These are phyloP conservation scores for Pleurotus tuber-regium DNA, from an alignment of 768 basidiomycete genomes.

Conservation along the genomic window DNA sequence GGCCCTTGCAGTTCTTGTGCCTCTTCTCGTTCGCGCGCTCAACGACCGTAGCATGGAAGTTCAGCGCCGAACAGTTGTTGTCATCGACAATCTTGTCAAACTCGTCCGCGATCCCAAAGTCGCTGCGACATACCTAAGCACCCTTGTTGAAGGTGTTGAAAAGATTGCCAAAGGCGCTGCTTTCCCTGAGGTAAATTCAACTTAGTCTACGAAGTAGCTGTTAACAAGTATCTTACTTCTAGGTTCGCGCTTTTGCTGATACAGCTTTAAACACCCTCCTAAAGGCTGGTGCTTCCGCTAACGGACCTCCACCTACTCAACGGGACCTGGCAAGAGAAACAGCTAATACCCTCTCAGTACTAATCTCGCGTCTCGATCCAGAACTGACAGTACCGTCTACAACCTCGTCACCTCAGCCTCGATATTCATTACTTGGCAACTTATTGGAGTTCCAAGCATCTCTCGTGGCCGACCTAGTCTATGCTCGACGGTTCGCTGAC, in stretches of 20 bases:
- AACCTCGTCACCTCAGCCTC: constrained; percentile 52
- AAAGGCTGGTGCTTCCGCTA: constrained; percentile 80
- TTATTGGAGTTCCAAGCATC: constrained; percentile 72
- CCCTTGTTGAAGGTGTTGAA: constrained; percentile 86
- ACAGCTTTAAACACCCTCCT: constrained; percentile 76
- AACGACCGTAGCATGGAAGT: constrained; percentile 97
- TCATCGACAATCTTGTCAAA: constrained; percentile 96
- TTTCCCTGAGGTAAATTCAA: constrained; percentile 89
- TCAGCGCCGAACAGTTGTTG: constrained; percentile 90
- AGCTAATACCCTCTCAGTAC: constrained; percentile 47
- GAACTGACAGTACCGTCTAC: constrained; percentile 39
- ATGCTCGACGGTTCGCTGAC: constrained; percentile 54
- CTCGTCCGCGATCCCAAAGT: constrained; percentile 90
- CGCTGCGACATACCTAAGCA: constrained; percentile 84
- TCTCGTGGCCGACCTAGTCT: constrained; percentile 75
- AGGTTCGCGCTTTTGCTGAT: constrained; percentile 92
- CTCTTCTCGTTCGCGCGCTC: constrained; percentile 84
- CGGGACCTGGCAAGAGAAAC: constrained; percentile 71
- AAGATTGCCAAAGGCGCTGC: constrained; percentile 89
- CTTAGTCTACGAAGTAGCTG: too few species aligned
- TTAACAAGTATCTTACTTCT: constrained; percentile 9
- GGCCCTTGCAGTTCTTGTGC: constrained; percentile 94
- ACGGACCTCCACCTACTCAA: constrained; percentile 61
- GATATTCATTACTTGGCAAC: constrained; percentile 53
- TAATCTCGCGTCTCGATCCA: constrained; percentile 60